These are phyloP conservation scores for Penicillium sp. DNA, from an alignment of 2,329 filamentous ascomycete genomes.

Conservation along the genomic window DNA sequence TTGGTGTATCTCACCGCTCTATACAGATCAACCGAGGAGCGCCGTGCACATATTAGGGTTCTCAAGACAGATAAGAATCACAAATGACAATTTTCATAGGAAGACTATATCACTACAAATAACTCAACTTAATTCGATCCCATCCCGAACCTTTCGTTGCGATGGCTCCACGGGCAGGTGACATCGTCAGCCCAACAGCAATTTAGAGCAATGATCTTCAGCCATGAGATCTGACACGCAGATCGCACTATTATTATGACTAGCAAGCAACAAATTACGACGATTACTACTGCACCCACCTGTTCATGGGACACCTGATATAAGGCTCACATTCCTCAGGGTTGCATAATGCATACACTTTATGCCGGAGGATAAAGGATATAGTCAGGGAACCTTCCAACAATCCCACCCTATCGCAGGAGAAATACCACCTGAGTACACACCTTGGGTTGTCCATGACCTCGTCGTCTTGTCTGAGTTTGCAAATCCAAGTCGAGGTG, in stretches of 20 bases:
- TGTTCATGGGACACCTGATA: background rate
- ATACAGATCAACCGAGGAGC: background rate
- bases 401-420: background rate
- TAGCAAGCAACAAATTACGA: background rate
- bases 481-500: background rate
- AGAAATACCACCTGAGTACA: background rate
- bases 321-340: background rate
- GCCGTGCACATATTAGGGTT: background rate
- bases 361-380: constrained; percentile 1
- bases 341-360: constrained; percentile 6
- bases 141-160: background rate
- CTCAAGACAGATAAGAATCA: background rate
- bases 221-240: background rate
- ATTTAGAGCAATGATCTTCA: background rate
- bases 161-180: constrained; percentile 1
- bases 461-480: background rate
- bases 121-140: background rate
- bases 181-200: background rate
- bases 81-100: background rate
- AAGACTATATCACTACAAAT: background rate
- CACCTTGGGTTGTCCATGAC: background rate
- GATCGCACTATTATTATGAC: background rate
- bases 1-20: background rate
- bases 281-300: background rate
- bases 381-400: background rate